Evolutionary conservation across 345 rosid species (phyloP), one percentile per base, ranked within the genome.

Genomic region (Mallotus nudiflorus): DNA sequence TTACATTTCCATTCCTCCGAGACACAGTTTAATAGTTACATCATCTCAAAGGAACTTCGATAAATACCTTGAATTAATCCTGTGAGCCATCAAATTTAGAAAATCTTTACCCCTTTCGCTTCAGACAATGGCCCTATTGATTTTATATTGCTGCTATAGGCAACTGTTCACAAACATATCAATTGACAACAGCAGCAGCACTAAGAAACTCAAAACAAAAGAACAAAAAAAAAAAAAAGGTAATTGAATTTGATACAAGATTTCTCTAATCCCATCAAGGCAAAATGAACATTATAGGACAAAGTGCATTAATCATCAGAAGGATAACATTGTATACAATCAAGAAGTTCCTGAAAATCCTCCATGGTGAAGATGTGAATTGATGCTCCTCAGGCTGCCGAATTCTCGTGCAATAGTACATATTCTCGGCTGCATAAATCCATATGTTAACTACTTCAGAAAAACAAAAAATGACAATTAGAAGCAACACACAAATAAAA

Each of bases 351-450:
- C 22, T 19, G 10, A 12, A 8, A 42, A 53, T 68, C 42, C 37
- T 31, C n/a, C 11, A 11, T 9, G 63, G 37, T 15, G 74, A 64
- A 45, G 71, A 24, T 51, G 45, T 58, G 37, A 3, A 15, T 3
- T 35, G 31, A 56, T 15, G 58, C 49, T 62, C 25, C 28, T 82
- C 84, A 83, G 48, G 27, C 62, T 6, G 79, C 77, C 0, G 97
- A 89, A 82, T 87, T 86, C 82, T 90, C 98, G 63, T 93, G 97
- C 84, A 92, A 65, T 20, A 88, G 63, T 54, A 87, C 97, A 24
- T 93, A 89, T 69, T 88, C 97, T 55, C 97, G 93, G 80, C 97
- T 91, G 92, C 87, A 79, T 75, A 72, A 74, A 35, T 18, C 12
- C 55, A 29, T 16, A 20, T 0, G 22, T 51, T 22, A 37, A 25